Conservation (phyloP, 2,329 filamentous ascomycete species). For the Sporothrix protearum region DNA sequence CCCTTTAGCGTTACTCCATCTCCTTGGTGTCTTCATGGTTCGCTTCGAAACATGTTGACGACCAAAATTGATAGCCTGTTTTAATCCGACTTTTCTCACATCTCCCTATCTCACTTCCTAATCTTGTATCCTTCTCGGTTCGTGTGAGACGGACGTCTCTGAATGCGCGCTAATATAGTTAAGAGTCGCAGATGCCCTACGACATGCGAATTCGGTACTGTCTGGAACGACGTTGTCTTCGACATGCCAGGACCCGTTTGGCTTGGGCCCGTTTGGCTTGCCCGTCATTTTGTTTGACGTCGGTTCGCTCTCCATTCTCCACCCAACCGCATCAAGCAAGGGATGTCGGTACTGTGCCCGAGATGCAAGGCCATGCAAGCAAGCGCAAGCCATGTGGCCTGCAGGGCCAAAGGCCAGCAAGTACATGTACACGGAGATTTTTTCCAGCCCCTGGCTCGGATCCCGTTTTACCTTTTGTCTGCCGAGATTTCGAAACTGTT, state of each 20-base stretch:
- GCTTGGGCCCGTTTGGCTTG: neutral
- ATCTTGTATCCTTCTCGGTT: neutral
- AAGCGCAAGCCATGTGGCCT: neutral
- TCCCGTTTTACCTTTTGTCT: neutral
- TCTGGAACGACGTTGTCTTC: neutral
- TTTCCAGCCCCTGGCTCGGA: neutral
- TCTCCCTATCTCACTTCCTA: neutral
- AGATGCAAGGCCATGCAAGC: neutral
- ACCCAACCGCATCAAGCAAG: slow-evolving; percentile 4
- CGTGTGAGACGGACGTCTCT: neutral
- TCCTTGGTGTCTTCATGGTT: too few species aligned
- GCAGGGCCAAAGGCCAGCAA: neutral
- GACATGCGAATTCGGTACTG: neutral
- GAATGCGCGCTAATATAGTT: neutral
- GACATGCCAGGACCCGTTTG: neutral
- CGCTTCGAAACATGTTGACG: too few species aligned
- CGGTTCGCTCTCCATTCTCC: neutral
- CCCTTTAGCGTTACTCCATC: too few species aligned
- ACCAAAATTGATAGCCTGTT: too few species aligned
- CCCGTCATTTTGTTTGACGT: neutral
- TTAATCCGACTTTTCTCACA: too few species aligned
- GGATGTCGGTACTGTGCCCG: neutral
- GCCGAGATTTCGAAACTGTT: too few species aligned
- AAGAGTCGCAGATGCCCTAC: neutral
- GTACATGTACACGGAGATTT: neutral